Evolutionary conservation across 371 early-diverging fungal species (phyloP).

Genomic region (Circinella umbellata): DNA sequence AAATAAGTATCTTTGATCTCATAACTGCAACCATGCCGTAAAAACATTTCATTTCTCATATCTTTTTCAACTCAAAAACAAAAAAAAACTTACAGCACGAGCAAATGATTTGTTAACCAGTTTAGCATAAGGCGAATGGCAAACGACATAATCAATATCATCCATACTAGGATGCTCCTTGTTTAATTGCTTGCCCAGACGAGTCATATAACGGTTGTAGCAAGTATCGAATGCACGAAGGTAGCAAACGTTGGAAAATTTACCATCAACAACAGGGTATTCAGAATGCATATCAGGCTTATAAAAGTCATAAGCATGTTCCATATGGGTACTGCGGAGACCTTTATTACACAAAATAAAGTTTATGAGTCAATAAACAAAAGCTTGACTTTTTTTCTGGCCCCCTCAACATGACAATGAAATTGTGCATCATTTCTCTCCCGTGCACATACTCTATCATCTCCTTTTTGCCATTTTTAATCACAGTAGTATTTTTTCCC

Average conservation of each 20-base stretch:
- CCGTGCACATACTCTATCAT: neutral
- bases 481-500: neutral
- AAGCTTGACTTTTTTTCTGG: no score
- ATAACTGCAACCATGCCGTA: neutral
- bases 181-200: constrained; percentile 60
- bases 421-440: neutral
- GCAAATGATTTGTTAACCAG: constrained; percentile 94
- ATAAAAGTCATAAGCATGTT: constrained; percentile 97
- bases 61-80: neutral
- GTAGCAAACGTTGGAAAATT: constrained; percentile 92
- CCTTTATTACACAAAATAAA: constrained; percentile 36
- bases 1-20: no score
- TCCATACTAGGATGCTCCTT: constrained; percentile 65
- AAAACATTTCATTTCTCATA: neutral
- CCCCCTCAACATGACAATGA: neutral
- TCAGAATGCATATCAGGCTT: constrained; percentile 97
- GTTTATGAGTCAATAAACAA: neutral
- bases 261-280: constrained; percentile 96
- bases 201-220: constrained; percentile 83
- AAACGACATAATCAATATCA: constrained; percentile 82
- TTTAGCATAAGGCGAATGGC: constrained; percentile 98
- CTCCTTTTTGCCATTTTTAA: neutral
- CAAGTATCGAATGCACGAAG: constrained; percentile 88
- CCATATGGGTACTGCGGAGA: constrained; percentile 92
- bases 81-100: constrained; percentile 58